Evolutionary conservation across 2,329 filamentous ascomycete species (phyloP).

Genomic region (Colletotrichum sp.): DNA sequence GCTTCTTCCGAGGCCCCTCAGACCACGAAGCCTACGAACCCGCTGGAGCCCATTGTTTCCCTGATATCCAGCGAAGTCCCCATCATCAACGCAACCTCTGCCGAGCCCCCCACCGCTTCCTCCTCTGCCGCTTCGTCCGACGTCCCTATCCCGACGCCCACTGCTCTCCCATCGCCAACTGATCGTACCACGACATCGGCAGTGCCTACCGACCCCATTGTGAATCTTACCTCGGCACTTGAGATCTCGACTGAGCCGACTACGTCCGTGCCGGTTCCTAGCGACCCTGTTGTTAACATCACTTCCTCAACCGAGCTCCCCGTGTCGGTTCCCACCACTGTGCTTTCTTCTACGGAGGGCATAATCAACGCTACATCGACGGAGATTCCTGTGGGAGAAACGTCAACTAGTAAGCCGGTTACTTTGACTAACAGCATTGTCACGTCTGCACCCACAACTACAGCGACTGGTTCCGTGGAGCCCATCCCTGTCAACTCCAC

Average conservation of each 20-base stretch:
- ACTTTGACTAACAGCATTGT: not conserved
- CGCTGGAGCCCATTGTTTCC: conserved; percentile 16
- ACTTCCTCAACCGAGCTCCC: conserved; percentile 11
- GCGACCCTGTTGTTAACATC: conserved; percentile 7
- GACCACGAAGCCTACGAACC: conserved; percentile 4
- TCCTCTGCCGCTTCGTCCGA: not conserved
- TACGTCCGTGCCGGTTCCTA: not conserved
- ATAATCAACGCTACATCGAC: conserved; percentile 7
- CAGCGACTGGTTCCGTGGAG: conserved; percentile 44
- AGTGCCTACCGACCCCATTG: not conserved
- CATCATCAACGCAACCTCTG: conserved; percentile 3
- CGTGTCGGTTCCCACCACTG: not conserved
- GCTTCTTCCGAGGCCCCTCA: not conserved
- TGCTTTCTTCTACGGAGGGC: not conserved
- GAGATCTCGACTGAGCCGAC: not conserved
- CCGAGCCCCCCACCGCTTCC: not conserved
- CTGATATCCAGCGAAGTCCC: conserved; percentile 13
- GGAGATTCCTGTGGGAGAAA: not conserved
- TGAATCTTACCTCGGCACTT: conserved; percentile 2
- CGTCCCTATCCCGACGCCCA: conserved; percentile 8
- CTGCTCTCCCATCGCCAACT: conserved; percentile 8
- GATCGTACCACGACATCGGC: conserved; percentile 11
- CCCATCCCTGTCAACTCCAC: conserved; percentile 10
- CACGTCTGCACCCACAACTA: conserved; percentile 39
- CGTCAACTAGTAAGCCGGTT: not conserved